phyloP scores from a whole-genome alignment of 2,329 filamentous ascomycete genomes.

The Beauveria australis region DNA sequence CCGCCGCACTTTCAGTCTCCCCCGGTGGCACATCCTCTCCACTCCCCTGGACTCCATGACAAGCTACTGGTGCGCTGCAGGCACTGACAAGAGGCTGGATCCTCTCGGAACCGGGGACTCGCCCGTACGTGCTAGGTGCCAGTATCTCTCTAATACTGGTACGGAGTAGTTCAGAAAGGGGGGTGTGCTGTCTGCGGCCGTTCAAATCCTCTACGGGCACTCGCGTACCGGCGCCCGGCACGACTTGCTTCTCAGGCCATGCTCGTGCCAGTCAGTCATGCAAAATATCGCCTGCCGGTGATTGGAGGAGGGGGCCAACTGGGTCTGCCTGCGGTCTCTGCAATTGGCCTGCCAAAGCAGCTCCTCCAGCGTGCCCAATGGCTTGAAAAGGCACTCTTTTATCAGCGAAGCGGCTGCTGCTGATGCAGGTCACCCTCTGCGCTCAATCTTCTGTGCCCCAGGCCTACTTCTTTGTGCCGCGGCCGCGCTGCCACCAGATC shows the following conservation, averaged over 20 bases:
- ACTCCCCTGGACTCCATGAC: neutral
- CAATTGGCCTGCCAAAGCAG: neutral
- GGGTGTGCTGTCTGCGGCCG: neutral
- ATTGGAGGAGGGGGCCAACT: neutral
- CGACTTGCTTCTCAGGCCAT: constrained; percentile 4
- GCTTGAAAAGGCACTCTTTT: neutral
- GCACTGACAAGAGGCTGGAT: constrained; percentile 4
- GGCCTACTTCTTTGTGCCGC: neutral
- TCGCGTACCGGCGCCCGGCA: neutral
- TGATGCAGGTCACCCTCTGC: neutral
- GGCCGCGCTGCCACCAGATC: constrained; percentile 9
- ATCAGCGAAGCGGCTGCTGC: neutral
- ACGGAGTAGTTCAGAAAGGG: neutral
- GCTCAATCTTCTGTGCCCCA: neutral
- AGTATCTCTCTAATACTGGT: neutral
- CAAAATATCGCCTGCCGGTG: constrained; percentile 1
- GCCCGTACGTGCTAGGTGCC: neutral
- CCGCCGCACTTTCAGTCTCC: constrained; percentile 7
- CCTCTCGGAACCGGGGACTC: constrained; percentile 1
- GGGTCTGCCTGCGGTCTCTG: neutral
- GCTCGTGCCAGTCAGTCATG: constrained; percentile 2
- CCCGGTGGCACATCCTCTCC: constrained; percentile 11
- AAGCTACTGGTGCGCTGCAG: neutral
- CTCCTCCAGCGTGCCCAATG: neutral
- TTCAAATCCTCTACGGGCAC: neutral